phyloP scores from a whole-genome alignment of 129 eudicot species.

The Ambrosia artemisiifolia region DNA sequence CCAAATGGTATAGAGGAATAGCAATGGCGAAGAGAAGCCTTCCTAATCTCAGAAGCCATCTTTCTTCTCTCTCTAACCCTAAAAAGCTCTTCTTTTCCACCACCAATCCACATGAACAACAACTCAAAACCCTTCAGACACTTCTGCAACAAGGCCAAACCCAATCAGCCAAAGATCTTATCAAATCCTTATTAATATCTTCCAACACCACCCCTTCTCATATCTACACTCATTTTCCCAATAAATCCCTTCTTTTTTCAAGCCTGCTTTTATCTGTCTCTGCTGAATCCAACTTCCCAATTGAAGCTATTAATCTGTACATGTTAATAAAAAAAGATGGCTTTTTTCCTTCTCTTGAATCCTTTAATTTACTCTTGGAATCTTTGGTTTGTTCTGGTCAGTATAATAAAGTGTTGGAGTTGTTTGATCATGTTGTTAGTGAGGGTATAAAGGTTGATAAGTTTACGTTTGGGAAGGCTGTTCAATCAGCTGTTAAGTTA shows the following conservation, averaged over 20 bases:
- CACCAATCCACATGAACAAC: slow-evolving; percentile 20
- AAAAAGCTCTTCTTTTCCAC: slow-evolving; percentile 16
- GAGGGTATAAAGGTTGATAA: slow-evolving; percentile 27
- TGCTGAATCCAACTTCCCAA: slow-evolving; percentile 19
- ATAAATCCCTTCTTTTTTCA: slow-evolving; percentile 6
- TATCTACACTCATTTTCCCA: neutral
- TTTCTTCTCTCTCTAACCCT: slow-evolving; percentile 10
- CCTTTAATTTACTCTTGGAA: slow-evolving; percentile 21
- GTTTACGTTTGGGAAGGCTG: slow-evolving; percentile 33
- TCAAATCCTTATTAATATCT: slow-evolving; percentile 22
- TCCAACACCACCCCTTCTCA: slow-evolving; percentile 21
- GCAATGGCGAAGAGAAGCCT: slow-evolving; percentile 20
- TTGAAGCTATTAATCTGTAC: slow-evolving; percentile 17
- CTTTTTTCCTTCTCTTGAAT: slow-evolving; percentile 20
- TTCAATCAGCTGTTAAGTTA: slow-evolving; percentile 31
- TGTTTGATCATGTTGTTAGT: slow-evolving; percentile 22
- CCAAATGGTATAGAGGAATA: neutral
- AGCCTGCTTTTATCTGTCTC: slow-evolving; percentile 15
- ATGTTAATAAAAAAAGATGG: slow-evolving; percentile 24
- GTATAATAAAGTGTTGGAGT: slow-evolving; percentile 19
- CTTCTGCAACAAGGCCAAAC: slow-evolving; percentile 28
- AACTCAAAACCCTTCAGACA: slow-evolving; percentile 9
- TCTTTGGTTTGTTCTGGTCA: slow-evolving; percentile 20
- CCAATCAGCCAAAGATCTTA: slow-evolving; percentile 26
- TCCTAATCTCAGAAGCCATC: slow-evolving; percentile 6